Conservation (phyloP, 371 early-diverging fungal species). For the Fennellomyces sp. region DNA sequence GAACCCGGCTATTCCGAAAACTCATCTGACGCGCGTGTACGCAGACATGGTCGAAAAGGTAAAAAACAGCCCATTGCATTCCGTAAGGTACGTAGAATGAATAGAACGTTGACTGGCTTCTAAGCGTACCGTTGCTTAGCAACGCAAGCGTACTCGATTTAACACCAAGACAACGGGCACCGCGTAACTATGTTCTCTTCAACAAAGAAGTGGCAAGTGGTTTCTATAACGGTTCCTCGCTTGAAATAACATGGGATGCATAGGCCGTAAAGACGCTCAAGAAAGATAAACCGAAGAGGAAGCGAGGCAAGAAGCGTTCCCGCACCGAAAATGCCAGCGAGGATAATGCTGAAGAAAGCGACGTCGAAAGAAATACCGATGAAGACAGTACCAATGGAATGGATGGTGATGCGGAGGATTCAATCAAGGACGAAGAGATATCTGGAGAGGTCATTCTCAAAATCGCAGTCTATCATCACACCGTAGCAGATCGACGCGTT, state of each 20-base stretch:
- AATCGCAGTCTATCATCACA: conserved; percentile 35
- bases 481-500: conserved; percentile 20
- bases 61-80: conserved; percentile 19
- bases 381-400: neutral
- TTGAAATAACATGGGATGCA: no score
- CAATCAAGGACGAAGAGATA: neutral
- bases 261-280: neutral
- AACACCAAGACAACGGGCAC: conserved; percentile 21
- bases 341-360: neutral
- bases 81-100: conserved; percentile 23
- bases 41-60: conserved; percentile 9
- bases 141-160: conserved; percentile 1
- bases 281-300: neutral
- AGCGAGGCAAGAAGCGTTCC: neutral
- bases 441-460: conserved; percentile 20
- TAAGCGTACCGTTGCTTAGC: neutral
- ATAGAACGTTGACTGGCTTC: no score
- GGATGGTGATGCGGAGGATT: neutral
- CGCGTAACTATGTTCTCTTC: neutral
- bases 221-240: no score
- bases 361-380: neutral
- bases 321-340: no score
- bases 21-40: conserved; percentile 12
- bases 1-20: conserved; percentile 13
- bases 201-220: neutral